Conservation (phyloP, 306 rosid genomes). For the Prunus mira region DNA sequence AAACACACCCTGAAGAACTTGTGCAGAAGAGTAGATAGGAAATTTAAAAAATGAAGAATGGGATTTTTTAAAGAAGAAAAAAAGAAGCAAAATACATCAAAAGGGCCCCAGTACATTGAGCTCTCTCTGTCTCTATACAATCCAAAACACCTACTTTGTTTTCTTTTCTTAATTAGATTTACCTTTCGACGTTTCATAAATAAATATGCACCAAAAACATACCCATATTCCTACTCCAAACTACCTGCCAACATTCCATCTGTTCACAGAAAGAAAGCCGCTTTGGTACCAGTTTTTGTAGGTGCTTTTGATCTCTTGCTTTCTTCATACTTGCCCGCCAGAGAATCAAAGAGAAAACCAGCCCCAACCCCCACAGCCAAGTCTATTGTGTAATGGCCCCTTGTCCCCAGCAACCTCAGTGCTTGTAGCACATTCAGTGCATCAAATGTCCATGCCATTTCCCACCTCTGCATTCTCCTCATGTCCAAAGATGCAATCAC, state of each 20-base stretch:
- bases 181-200: not conserved
- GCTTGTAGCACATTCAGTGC: slow-evolving; percentile 61
- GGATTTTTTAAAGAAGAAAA: too few species aligned
- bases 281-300: slow-evolving; percentile 4
- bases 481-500: slow-evolving; percentile 88
- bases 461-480: slow-evolving; percentile 78
- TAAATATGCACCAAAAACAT: not conserved
- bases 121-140: not conserved
- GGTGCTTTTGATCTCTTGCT: slow-evolving; percentile 32
- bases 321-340: slow-evolving; percentile 75
- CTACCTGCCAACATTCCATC: not conserved
- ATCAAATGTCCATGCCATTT: slow-evolving; percentile 68
- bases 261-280: slow-evolving; percentile 5
- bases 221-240: slow-evolving; percentile 4
- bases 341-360: slow-evolving; percentile 73
- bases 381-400: slow-evolving; percentile 93
- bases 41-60: too few species aligned
- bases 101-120: too few species aligned
- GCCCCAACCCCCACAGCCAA: slow-evolving; percentile 90
- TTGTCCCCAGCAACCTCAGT: slow-evolving; percentile 67
- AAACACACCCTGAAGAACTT: too few species aligned
- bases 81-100: too few species aligned
- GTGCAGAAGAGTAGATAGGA: too few species aligned
- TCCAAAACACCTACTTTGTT: not conserved
- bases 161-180: too few species aligned